phyloP scores from a whole-genome alignment of 371 early-diverging fungal genomes.

The Circinella umbellata region DNA sequence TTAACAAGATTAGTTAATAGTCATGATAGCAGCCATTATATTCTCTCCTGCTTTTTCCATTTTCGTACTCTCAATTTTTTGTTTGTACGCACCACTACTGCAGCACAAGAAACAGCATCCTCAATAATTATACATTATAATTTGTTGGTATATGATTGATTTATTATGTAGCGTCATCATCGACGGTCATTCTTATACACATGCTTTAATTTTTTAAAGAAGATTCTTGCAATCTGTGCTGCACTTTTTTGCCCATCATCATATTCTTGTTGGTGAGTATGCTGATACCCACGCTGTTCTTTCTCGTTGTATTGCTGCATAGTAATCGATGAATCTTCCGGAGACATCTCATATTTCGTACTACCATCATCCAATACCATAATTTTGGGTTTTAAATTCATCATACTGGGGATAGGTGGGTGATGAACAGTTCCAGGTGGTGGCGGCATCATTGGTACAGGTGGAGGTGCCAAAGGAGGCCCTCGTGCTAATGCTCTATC shows the following conservation, averaged over 20 bases:
- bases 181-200: neutral
- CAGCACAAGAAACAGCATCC: too few relatives aligned
- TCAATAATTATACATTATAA: too few relatives aligned
- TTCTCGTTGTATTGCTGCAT: neutral
- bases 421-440: too few relatives aligned
- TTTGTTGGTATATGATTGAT: too few relatives aligned
- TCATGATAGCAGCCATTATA: too few relatives aligned
- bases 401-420: neutral
- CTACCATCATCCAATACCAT: neutral
- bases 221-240: slow-evolving; percentile 18
- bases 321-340: too few relatives aligned
- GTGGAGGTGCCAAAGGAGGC: slow-evolving; percentile 13
- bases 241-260: slow-evolving; percentile 32
- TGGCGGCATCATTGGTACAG: slow-evolving; percentile 19
- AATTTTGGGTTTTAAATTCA: slow-evolving; percentile 19
- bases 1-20: slow-evolving; percentile 33
- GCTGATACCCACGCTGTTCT: neutral
- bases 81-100: too few relatives aligned
- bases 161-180: too few relatives aligned
- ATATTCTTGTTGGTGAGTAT: neutral
- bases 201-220: neutral
- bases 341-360: neutral
- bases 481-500: neutral
- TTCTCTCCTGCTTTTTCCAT: too few relatives aligned
- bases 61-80: too few relatives aligned